Evolutionary conservation across 441 rosid species (phyloP).

Genomic region (Populus tomentosa): DNA sequence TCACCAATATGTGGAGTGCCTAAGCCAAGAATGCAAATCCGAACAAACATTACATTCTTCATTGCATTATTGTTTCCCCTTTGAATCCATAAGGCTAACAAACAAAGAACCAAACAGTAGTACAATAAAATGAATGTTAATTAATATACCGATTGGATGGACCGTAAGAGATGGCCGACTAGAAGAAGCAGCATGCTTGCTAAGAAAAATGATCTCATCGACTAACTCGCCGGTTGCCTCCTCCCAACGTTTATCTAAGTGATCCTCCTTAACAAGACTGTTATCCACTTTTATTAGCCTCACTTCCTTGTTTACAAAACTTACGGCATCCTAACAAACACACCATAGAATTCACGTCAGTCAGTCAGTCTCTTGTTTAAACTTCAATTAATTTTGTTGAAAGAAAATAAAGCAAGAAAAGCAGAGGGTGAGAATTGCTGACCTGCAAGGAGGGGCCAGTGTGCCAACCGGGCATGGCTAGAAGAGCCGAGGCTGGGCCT

Average conservation of each 20-base stretch:
- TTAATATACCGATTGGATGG: slow-evolving; percentile 54
- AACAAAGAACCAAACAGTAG: background rate
- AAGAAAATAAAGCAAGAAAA: background rate
- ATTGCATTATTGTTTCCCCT: background rate
- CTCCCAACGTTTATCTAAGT: slow-evolving; percentile 68
- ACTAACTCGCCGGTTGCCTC: slow-evolving; percentile 63
- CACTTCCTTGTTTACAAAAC: slow-evolving; percentile 44
- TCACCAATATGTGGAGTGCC: slow-evolving; percentile 67
- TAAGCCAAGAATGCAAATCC: slow-evolving; percentile 12
- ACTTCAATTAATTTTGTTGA: background rate
- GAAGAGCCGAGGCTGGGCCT: slow-evolving; percentile 61
- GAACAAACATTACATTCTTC: slow-evolving; percentile 11
- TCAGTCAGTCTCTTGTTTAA: background rate
- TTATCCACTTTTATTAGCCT: slow-evolving; percentile 55
- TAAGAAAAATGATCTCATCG: slow-evolving; percentile 64
- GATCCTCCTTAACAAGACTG: slow-evolving; percentile 50
- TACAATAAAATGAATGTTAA: background rate
- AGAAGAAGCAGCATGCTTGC: slow-evolving; percentile 72
- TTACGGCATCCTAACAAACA: slow-evolving; percentile 37
- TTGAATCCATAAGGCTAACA: background rate
- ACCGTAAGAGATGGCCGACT: slow-evolving; percentile 65
- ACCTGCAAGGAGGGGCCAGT: slow-evolving; percentile 49
- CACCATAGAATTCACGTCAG: background rate
- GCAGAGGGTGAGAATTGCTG: background rate
- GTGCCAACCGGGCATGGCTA: slow-evolving; percentile 63